phyloP scores from a whole-genome alignment of 73 alveolate genomes.

The Paramecium pentaurelia region DNA sequence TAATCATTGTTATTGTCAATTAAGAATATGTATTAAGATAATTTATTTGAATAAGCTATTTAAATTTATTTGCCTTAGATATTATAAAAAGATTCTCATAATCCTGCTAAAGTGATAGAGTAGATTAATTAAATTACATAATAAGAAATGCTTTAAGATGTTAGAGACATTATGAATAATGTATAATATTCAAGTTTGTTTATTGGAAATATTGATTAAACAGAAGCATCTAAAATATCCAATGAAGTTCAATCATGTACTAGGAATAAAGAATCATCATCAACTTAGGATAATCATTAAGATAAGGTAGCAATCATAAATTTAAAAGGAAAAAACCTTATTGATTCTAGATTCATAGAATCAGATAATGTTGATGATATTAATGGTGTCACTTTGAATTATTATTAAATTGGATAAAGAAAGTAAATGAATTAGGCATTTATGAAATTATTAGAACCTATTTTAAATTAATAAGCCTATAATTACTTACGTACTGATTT shows the following conservation, averaged over 20 bases:
- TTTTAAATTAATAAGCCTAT: background rate
- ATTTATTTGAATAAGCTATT: conserved; percentile 26
- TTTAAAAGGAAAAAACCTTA: background rate
- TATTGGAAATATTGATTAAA: conserved; percentile 18
- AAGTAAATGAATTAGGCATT: background rate
- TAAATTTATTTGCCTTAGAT: background rate
- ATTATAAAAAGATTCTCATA: background rate
- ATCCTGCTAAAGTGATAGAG: background rate
- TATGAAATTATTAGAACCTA: background rate
- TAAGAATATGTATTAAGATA: background rate
- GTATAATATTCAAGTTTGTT: background rate
- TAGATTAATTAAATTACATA: background rate
- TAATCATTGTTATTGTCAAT: background rate
- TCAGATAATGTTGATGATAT: background rate
- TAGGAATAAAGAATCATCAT: background rate
- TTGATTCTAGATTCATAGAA: background rate
- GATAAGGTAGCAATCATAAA: background rate
- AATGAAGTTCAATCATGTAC: background rate
- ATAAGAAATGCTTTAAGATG: background rate
- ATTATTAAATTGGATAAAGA: conserved; percentile 41
- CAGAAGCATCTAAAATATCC: background rate
- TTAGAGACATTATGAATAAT: background rate
- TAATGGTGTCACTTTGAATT: conserved; percentile 32
- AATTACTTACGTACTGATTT: background rate
- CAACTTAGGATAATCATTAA: background rate